Evolutionary conservation across 2,329 filamentous ascomycete genomes (phyloP), one percentile per base, ranked within the genome.

Genomic region (Bretziella fagacearum): DNA sequence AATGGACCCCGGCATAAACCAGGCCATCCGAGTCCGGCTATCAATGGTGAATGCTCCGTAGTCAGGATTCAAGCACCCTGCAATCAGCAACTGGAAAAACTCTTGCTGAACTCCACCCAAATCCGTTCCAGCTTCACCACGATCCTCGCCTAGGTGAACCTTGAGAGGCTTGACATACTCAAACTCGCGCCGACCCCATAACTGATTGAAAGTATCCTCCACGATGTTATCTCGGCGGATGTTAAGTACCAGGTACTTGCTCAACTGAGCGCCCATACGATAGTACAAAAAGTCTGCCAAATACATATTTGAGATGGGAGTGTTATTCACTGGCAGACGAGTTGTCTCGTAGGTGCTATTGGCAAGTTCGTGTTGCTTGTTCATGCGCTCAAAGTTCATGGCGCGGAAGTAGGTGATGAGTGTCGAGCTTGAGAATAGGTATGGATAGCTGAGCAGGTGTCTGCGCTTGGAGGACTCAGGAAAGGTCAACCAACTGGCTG

Each of bases 51-150:
- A 96, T 46, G 82, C 76, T 1, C 81, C 86, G 56, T 82, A 84
- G 36, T 78, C 71, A 3, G 84, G 81, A 55, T 84, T 71, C 39
- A 96, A 70, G 3, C 82, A 83, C 56, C 93, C 80, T 1, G 76
- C 75, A 54, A 95, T 78, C 15, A 84, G 77, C 23, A 95, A 64
- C 13, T 85, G 77, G 64, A 98, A 96, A 59, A 94, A 96, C 53
- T 98, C 91, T 59, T 94, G 87, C 55, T 95, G 89, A 1, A 98
- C 87, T 52, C 91, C 91, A 36, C 91, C 91, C 42, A 89, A 85
- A 60, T 98, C 91, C 27, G 93, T 76, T 0, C 91, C 91, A 59
- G 93, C 79, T 60, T 96, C 91, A 25, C 85, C 84, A 46, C 70
- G 69, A 27, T 84, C 79, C 57, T 85, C 81, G 3, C 86, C 86